Evolutionary conservation across 75 land plant genomes (phyloP), one percentile per base, ranked within the genome.

Genomic region (Pinus albicaulis): DNA sequence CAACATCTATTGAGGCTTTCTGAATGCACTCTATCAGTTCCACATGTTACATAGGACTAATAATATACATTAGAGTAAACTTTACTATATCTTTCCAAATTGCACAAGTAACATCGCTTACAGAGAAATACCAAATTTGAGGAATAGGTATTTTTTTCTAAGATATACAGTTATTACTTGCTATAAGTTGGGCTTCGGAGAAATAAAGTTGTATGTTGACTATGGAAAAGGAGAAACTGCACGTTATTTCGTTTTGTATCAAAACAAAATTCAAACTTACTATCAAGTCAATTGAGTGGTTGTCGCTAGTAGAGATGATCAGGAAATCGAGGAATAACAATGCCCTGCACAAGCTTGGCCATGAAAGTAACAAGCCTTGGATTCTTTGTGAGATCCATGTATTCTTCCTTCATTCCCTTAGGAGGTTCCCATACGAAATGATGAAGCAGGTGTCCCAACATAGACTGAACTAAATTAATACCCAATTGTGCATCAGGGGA

Each of bases 401-500:
- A 83, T 74, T 92, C 87, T 0, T 82, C 74, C 20, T 79, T 85
- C 34, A 87, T 78, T 28, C 90, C 99, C 8, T 80, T 72, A 0
- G 91, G 86, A 59, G 88, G 85, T 0, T 78, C 17, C 99, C 99
- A 96, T 11, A 55, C 26, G 76, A 96, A 96, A 55, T 91, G 97
- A 84, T 96, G 99, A 76, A 96, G 76, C 34, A 96, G 73, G 56
- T 92, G 86, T 1, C 88, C 97, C 48, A 96, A 76, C 94, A 92
- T 93, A 16, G 95, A 87, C 26, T 86, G 80, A 36, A 93, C 94
- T 83, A 96, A 77, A 69, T 88, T 82, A 55, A 93, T 76, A 0
- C 92, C 99, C n/a, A 96, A 84, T 72, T 93, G 97, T 16, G 99
- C 91, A 11, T 96, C 97, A 0, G 99, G 99, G 77, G 96, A 96